Evolutionary conservation across 2,329 filamentous ascomycete species (phyloP).

Genomic region (Botrytis fabae): DNA sequence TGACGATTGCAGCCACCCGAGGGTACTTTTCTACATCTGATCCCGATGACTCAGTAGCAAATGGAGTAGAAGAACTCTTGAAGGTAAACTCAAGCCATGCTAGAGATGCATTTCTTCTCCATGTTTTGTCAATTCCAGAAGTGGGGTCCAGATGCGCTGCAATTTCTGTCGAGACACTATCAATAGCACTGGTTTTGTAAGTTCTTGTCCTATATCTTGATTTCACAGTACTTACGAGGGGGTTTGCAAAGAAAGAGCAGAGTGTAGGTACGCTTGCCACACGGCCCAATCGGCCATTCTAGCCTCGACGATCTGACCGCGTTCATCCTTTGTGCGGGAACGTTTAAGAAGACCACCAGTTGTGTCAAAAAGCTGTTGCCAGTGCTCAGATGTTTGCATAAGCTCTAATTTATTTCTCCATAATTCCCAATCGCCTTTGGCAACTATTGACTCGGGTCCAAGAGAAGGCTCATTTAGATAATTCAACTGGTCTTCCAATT

Average conservation of each 20-base stretch:
- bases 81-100: conserved; percentile 36
- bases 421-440: conserved; percentile 42
- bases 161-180: conserved; percentile 33
- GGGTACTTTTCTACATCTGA: conserved; percentile 13
- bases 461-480: conserved; percentile 38
- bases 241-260: conserved; percentile 32
- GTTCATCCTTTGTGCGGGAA: conserved; percentile 37
- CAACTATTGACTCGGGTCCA: conserved; percentile 39
- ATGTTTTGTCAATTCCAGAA: conserved; percentile 40
- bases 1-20: conserved; percentile 30
- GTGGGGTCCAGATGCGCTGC: conserved; percentile 38
- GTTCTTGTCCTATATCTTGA: neutral
- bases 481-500: conserved; percentile 34
- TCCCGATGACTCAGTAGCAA: conserved; percentile 14
- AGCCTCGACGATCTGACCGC: conserved; percentile 35
- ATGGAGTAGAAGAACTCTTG: conserved; percentile 22
- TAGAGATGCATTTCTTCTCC: conserved; percentile 41
- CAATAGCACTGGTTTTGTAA: conserved; percentile 9
- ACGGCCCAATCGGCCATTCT: conserved; percentile 41
- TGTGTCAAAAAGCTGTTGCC: conserved; percentile 37
- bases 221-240: conserved; percentile 32
- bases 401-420: conserved; percentile 38
- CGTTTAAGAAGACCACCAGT: conserved; percentile 35
- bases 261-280: conserved; percentile 39
- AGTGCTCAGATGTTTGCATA: conserved; percentile 33